Conservation (phyloP, 2,329 filamentous ascomycete genomes). For the Scedosporium aurantiacum region DNA sequence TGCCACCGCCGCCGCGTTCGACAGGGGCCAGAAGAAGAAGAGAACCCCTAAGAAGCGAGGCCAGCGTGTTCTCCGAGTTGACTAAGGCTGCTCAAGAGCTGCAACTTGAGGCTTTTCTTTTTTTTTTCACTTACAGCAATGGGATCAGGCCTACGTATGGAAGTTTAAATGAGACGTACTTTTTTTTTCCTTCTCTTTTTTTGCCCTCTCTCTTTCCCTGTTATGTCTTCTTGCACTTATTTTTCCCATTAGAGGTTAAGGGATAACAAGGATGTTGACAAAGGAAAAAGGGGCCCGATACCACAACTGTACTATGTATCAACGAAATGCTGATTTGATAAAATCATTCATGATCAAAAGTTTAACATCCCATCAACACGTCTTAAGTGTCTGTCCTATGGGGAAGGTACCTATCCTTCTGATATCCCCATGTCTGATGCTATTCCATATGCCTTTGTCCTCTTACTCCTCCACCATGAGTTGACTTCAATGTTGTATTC, state of each 20-base stretch:
- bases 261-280: background rate
- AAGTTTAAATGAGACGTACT: background rate
- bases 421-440: no score
- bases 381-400: no score
- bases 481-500: no score
- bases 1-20: conserved; percentile 55
- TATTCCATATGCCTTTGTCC: no score
- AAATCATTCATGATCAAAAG: background rate
- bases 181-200: background rate
- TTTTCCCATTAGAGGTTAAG: background rate
- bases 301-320: conserved; percentile 1
- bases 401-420: no score
- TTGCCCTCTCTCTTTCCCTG: background rate
- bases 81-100: conserved; percentile 32
- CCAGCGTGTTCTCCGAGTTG: conserved; percentile 59
- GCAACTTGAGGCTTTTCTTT: background rate
- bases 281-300: background rate
- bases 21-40: conserved; percentile 77
- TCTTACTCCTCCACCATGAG: no score
- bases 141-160: background rate
- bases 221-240: background rate
- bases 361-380: background rate
- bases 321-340: background rate
- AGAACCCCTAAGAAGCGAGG: conserved; percentile 61
- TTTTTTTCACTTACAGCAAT: background rate